These are phyloP conservation scores for Priceomyces castillae DNA, from an alignment of 805 yeast species.

Conservation along the genomic window DNA sequence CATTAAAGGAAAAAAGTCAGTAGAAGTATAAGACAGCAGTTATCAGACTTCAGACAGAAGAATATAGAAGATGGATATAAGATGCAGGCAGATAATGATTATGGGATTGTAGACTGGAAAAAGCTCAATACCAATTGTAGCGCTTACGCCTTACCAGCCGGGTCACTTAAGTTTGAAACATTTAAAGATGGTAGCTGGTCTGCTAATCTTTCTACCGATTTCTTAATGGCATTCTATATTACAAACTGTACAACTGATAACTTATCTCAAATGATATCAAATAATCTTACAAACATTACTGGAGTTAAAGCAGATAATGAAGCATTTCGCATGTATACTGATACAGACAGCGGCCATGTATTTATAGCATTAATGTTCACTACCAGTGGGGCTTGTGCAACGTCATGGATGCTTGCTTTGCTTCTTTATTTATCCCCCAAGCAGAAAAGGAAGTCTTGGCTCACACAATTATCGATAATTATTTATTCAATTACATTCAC, in stretches of 20 bases:
- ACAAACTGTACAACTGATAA: conserved; percentile 42
- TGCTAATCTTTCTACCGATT: not conserved
- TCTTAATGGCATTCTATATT: conserved; percentile 41
- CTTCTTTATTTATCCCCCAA: conserved; percentile 50
- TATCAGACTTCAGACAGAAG: too few relatives aligned
- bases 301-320: conserved; percentile 30
- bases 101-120: not conserved
- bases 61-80: not conserved
- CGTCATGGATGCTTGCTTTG: conserved; percentile 69
- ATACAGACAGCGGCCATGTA: conserved; percentile 34
- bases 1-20: too few relatives aligned
- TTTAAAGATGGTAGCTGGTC: not conserved
- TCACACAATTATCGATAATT: conserved; percentile 57
- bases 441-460: conserved; percentile 52
- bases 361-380: conserved; percentile 49
- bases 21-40: too few relatives aligned
- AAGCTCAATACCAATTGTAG: not conserved
- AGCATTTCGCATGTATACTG: not conserved
- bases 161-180: not conserved
- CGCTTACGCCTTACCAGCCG: not conserved
- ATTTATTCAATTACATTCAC: conserved; percentile 55
- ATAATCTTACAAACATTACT: not conserved
- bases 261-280: not conserved
- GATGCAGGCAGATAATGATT: too few relatives aligned
- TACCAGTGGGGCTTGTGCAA: conserved; percentile 53